A percentile compares a stretch with the other conserved stretches of the same genome.
Conservation (phyloP, 2,329 filamentous ascomycete genomes). For the Cadophora malorum region DNA sequence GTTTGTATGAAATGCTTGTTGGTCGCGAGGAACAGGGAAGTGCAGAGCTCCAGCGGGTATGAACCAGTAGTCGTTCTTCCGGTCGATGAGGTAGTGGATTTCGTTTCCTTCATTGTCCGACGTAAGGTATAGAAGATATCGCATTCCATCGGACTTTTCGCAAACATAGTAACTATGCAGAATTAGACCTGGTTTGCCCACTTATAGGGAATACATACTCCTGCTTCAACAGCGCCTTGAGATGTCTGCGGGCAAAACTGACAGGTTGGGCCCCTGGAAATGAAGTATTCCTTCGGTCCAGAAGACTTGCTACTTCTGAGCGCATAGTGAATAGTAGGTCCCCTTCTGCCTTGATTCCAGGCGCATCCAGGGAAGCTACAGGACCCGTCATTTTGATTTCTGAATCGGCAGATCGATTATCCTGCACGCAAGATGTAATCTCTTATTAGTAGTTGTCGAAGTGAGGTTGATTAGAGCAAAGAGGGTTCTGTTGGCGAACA, state of each 20-base stretch:
- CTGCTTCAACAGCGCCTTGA: conserved; percentile 78
- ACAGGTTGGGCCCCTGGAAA: conserved; percentile 96
- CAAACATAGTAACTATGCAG: conserved; percentile 83
- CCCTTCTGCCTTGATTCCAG: conserved; percentile 70
- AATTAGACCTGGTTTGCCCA: conserved; percentile 25
- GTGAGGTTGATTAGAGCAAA: neutral
- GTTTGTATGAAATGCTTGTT: conserved; percentile 72
- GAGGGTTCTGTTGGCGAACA: neutral
- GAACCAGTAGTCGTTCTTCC: conserved; percentile 96
- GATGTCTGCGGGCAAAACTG: conserved; percentile 82
- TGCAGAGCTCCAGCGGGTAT: conserved; percentile 74
- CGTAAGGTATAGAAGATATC: conserved; percentile 92
- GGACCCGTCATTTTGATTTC: conserved; percentile 34
- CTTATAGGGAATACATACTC: conserved; percentile 60
- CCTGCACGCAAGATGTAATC: neutral
- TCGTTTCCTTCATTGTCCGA: conserved; percentile 66
- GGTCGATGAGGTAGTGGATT: conserved; percentile 91
- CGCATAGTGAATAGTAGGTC: conserved; percentile 68
- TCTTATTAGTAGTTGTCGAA: neutral
- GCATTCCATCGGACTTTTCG: conserved; percentile 96
- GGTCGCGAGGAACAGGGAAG: conserved; percentile 75
- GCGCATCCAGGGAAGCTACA: conserved; percentile 55
- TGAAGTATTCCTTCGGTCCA: conserved; percentile 69
- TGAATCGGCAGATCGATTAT: neutral
- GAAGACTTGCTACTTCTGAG: conserved; percentile 74